Evolutionary conservation across 352 stramenopile genomes (phyloP).

Genomic region (Pythium rhizo-oryzae): DNA sequence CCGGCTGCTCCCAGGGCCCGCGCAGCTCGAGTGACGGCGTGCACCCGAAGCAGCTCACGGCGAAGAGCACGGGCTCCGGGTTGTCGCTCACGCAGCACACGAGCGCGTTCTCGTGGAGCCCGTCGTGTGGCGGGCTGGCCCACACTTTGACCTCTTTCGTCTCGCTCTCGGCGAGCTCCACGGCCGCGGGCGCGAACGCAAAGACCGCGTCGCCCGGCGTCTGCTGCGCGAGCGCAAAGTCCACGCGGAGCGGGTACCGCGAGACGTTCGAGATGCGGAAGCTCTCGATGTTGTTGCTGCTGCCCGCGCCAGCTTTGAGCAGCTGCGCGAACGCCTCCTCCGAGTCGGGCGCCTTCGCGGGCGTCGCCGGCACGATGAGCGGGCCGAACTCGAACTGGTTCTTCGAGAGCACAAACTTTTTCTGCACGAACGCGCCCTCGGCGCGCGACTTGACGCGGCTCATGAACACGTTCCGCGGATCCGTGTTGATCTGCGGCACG

Average conservation of each 20-base stretch:
- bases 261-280: conserved; percentile 93
- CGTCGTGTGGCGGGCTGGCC: conserved; percentile 77
- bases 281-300: conserved; percentile 79
- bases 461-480: conserved; percentile 96
- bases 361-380: conserved; percentile 61
- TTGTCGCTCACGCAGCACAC: conserved; percentile 93
- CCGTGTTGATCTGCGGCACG: conserved; percentile 92
- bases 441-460: conserved; percentile 83
- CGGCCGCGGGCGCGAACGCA: conserved; percentile 58
- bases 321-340: conserved; percentile 55
- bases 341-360: conserved; percentile 32
- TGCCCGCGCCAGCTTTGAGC: conserved; percentile 32
- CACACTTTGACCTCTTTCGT: conserved; percentile 92
- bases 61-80: conserved; percentile 87
- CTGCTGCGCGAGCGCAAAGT: conserved; percentile 58
- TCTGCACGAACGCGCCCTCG: conserved; percentile 73
- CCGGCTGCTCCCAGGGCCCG: conserved; percentile 86
- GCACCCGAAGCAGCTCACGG: conserved; percentile 87
- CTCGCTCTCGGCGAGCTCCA: conserved; percentile 87
- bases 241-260: conserved; percentile 69
- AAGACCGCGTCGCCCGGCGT: conserved; percentile 49
- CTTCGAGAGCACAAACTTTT: conserved; percentile 91
- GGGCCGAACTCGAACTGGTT: conserved; percentile 94
- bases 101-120: conserved; percentile 73
- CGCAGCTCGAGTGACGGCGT: conserved; percentile 73